Evolutionary conservation across 1,284 basidiomycete species (phyloP).

Genomic region (Phylloboletellus chloephorus): DNA sequence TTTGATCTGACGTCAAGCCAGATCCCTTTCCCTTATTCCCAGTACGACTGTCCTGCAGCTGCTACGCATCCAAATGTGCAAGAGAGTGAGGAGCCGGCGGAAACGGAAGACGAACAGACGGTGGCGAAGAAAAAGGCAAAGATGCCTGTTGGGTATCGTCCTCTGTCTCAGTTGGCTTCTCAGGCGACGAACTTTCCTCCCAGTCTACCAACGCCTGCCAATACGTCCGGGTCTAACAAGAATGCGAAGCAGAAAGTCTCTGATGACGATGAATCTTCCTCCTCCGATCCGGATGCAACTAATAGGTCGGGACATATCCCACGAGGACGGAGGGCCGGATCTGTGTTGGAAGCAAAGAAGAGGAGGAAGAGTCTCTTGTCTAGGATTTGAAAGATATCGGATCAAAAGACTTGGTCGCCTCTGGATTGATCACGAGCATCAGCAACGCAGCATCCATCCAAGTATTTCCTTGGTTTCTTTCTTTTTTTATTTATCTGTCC

Average conservation of each 20-base stretch:
- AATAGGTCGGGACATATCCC: slow-evolving; percentile 52
- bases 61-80: neutral
- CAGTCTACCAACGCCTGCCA: slow-evolving; percentile 23
- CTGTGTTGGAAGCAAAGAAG: slow-evolving; percentile 24
- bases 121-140: slow-evolving; percentile 24
- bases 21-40: slow-evolving; percentile 43
- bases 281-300: slow-evolving; percentile 36
- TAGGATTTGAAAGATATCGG: neutral
- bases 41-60: slow-evolving; percentile 26
- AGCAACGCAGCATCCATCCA: neutral
- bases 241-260: slow-evolving; percentile 34
- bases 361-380: slow-evolving; percentile 24
- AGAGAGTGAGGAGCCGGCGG: slow-evolving; percentile 7
- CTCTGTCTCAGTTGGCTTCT: slow-evolving; percentile 48
- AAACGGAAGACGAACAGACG: slow-evolving; percentile 36
- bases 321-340: slow-evolving; percentile 48
- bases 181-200: slow-evolving; percentile 40
- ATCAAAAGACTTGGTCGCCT: neutral
- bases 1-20: slow-evolving; percentile 44
- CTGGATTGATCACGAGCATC: neutral
- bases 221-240: slow-evolving; percentile 20
- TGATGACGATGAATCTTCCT: slow-evolving; percentile 32
- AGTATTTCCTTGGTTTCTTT: neutral
- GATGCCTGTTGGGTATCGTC: slow-evolving; percentile 34
- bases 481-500: slow-evolving; percentile 2